Conservation (phyloP, 495 filamentous ascomycete genomes). For the Penicillium macrosclerotiorum region DNA sequence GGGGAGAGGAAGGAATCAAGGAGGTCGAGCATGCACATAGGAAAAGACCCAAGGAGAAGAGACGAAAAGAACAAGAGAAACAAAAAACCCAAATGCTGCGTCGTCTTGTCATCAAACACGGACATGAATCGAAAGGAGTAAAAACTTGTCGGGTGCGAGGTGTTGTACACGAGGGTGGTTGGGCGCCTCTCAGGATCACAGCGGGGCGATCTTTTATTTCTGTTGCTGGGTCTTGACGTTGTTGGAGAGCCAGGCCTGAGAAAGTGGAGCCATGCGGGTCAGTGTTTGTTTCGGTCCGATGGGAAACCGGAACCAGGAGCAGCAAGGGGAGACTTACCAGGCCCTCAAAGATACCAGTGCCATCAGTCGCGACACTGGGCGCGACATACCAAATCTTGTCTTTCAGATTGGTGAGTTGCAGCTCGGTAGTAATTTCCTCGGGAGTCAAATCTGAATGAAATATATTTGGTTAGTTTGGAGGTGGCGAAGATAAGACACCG, state of each 20-base stretch:
- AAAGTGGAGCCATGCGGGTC: slow-evolving; percentile 17
- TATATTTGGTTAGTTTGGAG: slow-evolving; percentile 13
- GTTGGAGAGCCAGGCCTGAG: slow-evolving; percentile 83
- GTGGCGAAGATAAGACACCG: background rate
- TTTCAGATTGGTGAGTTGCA: slow-evolving; percentile 81
- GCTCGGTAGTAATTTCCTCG: slow-evolving; percentile 78
- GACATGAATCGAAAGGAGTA: slow-evolving; percentile 38
- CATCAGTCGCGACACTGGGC: slow-evolving; percentile 90
- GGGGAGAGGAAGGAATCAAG: slow-evolving; percentile 18
- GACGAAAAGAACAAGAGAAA: slow-evolving; percentile 23
- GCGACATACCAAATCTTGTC: slow-evolving; percentile 96
- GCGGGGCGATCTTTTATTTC: slow-evolving; percentile 35
- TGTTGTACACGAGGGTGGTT: slow-evolving; percentile 42
- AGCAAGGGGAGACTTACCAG: slow-evolving; percentile 54
- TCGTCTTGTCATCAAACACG: slow-evolving; percentile 48
- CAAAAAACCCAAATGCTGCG: slow-evolving; percentile 42
- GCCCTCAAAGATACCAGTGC: slow-evolving; percentile 92
- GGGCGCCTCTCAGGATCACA: slow-evolving; percentile 23
- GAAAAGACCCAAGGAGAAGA: slow-evolving; percentile 9
- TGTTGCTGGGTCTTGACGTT: slow-evolving; percentile 77
- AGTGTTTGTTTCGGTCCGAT: slow-evolving; percentile 15
- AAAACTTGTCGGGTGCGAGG: slow-evolving; percentile 28
- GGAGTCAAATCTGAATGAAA: slow-evolving; percentile 78
- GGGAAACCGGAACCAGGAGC: background rate
- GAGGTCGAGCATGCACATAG: slow-evolving; percentile 12